Evolutionary conservation across 2,329 filamentous ascomycete genomes (phyloP), one percentile per base, ranked within the genome.

Genomic region (Sporothrix inflata): DNA sequence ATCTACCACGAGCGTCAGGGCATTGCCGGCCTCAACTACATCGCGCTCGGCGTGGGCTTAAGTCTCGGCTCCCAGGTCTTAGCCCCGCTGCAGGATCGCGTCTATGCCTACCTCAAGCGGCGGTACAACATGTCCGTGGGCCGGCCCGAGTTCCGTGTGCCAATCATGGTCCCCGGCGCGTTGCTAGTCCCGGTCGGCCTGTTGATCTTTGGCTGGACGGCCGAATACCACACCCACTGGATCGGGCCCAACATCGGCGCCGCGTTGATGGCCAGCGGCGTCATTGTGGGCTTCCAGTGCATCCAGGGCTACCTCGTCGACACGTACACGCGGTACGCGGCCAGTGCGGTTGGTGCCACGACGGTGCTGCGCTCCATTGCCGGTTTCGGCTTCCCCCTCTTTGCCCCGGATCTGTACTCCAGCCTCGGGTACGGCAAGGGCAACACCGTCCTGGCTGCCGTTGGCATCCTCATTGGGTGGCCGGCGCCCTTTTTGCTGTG

Each of bases 381-480:
- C 3, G 85, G 85, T 1, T 86, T 87, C 34, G 84, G 83, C 8
- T 83, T 88, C 68, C 86, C 86, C 12, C 80, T 88, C 0, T 86
- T 87, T 49, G 85, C 83, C 0, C 83, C 84, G 1, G 74, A 73
- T 12, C 80, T 88, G 80, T 88, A 86, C 74, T 74, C 75, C 0
- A 70, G 55, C 1, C 77, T 85, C 8, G 83, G 82, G 2, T 83
- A 84, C 53, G 83, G 83, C 1, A 81, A 79, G 78, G 83, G 83
- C 0, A 82, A 82, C 66, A 83, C 79, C 1, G 69, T 84, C n/a
- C 76, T 87, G 55, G 85, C 83, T 0, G 79, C 81, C 40, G 71
- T 82, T 6, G 79, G 79, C 0, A 76, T 90, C 5, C 84, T 74
- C 3, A 77, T 81, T 51, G 80, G 77, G 8, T 82, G 79, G 78